A percentile compares a stretch with the other conserved stretches of the same genome.
Evolutionary conservation across 129 eudicot genomes (phyloP).

Genomic region (Logfia minima): DNA sequence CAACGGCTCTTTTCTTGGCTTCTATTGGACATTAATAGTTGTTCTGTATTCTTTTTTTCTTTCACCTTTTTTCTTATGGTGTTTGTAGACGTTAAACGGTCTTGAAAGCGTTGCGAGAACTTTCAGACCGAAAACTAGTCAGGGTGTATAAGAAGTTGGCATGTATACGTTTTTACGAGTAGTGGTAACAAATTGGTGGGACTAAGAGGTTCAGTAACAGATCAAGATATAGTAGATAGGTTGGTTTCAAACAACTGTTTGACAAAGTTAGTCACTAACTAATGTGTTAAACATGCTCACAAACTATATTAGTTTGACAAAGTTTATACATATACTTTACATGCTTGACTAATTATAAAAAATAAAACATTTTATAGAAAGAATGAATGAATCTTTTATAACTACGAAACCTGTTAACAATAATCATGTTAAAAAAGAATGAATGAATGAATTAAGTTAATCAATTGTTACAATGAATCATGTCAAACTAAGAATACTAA

Average conservation of each 20-base stretch:
- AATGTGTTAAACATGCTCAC: too few relatives aligned
- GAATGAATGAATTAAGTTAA: slow-evolving; percentile 20
- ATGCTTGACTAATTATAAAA: too few relatives aligned
- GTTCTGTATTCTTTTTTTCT: background rate
- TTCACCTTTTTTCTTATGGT: background rate
- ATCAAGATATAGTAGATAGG: too few relatives aligned
- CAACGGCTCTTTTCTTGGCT: slow-evolving; percentile 27
- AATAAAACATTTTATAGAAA: too few relatives aligned
- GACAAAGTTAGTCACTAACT: too few relatives aligned
- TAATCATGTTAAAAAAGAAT: slow-evolving; percentile 19
- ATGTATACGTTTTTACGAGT: too few relatives aligned
- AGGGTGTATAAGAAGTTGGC: too few relatives aligned
- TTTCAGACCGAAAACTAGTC: background rate
- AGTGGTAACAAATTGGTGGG: too few relatives aligned
- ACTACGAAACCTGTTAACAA: background rate
- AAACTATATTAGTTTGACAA: too few relatives aligned
- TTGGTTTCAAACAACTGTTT: too few relatives aligned
- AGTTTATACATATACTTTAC: too few relatives aligned
- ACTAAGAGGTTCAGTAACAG: too few relatives aligned
- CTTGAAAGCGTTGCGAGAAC: background rate
- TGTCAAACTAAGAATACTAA: slow-evolving; percentile 25
- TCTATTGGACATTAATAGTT: background rate
- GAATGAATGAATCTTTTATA: background rate
- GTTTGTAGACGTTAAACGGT: background rate
- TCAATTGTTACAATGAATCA: slow-evolving; percentile 11